Percentiles rank a stretch among this genome's conserved stretches.
These are phyloP conservation scores for Brachypodium distachyon DNA, from an alignment of 202 grass and related monocot species.

Conservation along the genomic window DNA sequence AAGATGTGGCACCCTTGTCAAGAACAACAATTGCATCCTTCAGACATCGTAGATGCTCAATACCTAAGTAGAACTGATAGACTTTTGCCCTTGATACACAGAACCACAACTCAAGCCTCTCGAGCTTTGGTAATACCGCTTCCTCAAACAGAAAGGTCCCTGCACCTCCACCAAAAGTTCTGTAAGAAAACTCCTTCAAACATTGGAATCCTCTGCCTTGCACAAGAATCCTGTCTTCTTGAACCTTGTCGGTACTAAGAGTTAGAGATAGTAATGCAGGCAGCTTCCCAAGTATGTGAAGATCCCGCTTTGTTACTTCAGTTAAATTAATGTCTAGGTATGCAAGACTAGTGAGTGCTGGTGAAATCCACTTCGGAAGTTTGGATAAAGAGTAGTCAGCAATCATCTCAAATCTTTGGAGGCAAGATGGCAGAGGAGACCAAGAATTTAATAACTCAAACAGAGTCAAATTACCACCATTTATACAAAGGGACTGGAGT, in stretches of 20 bases:
- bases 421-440: background rate
- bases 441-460: background rate
- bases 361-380: background rate
- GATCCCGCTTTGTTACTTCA: background rate
- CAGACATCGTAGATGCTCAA: background rate
- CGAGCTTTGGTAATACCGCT: background rate
- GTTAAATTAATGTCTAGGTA: background rate
- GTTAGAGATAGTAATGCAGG: background rate
- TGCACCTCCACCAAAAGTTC: accelerated
- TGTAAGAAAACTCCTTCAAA: background rate
- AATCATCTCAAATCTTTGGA: background rate
- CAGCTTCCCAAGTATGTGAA: background rate
- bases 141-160: background rate
- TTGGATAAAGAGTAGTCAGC: accelerated
- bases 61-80: background rate
- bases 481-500: background rate
- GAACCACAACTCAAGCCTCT: background rate
- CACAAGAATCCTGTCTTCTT: background rate
- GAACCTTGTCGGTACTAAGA: background rate
- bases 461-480: accelerated
- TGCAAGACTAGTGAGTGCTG: background rate
- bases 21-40: background rate
- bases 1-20: background rate
- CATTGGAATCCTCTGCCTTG: background rate
- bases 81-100: background rate